These are phyloP conservation scores for Cinnamomum micranthum DNA, from an alignment of 164 flowering plant species.

Conservation along the genomic window DNA sequence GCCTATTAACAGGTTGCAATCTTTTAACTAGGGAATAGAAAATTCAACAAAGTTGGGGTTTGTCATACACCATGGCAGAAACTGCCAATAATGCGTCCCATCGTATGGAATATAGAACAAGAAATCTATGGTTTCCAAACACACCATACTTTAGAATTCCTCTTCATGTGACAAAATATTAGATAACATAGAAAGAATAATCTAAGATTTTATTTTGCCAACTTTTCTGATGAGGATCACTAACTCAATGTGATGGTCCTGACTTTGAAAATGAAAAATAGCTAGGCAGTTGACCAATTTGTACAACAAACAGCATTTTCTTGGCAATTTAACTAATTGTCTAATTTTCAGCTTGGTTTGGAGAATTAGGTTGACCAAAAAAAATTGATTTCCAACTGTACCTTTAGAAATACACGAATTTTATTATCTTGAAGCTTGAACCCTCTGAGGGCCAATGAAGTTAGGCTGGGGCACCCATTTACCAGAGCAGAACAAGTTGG, in stretches of 20 bases:
- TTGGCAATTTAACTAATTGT: background rate
- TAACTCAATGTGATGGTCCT: background rate
- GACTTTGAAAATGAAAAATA: background rate
- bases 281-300: background rate
- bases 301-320: background rate
- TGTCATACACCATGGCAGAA: background rate
- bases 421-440: constrained; percentile 77
- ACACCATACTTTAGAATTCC: background rate
- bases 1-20: background rate
- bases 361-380: background rate
- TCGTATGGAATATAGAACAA: background rate
- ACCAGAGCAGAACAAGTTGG: constrained; percentile 71
- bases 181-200: background rate
- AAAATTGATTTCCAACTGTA: constrained; percentile 14
- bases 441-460: constrained; percentile 79
- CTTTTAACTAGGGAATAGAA: background rate
- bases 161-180: background rate
- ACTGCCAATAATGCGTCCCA: background rate
- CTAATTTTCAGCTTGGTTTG: background rate
- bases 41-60: background rate
- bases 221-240: background rate
- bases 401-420: constrained; percentile 73
- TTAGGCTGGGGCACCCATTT: constrained; percentile 63
- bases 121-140: background rate
- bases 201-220: background rate